Base-by-base conservation (phyloP, 2,329 filamentous ascomycete genomes). In the Fusarium liriodendri region DNA sequence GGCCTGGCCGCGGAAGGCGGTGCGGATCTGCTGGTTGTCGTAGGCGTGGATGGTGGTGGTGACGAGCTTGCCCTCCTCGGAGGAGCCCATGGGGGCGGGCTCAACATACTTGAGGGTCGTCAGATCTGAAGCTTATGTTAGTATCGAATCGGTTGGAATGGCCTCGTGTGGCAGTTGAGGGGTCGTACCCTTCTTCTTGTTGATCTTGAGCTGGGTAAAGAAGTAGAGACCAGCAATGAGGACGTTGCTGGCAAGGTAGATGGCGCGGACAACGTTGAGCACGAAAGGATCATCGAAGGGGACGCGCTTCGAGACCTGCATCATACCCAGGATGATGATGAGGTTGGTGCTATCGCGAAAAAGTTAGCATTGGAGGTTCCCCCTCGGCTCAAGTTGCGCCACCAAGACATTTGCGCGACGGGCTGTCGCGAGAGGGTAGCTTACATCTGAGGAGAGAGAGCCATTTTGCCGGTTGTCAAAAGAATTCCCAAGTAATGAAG, bases 101-200 rank as follows among this genome's bases (percentile, higher is more conserved):
- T 99, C 97, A 83, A 99, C 95, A 86, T 99, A 99, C 87, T 99
- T 98, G 82, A 99, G 92, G 4, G 97, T 98, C 27, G 95, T 98
- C 86, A 98, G 90, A 83, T 99, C 97, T 98, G 81, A n/a, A 7
- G 18, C 5, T 16, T 5, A 55, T 59, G 66, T 76, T 64, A 78
- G 73, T 32, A 67, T 59, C 38, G 55, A 11, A 16, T 27, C 37
- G 35, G 1, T 25, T 11, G 7, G 14, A 54, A 29, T 58, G 35
- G 27, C 42, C 22, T 66, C 38, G n/a, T 16, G 29, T 20, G 55
- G 62, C 27, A 35, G 40, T 16, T 45, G 38, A 27, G 50, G 59
- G 54, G 29, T 45, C 20, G 71, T 89, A 98, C 97, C 97, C 89
- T 97, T 98, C 91, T 98, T 98, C 86, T 93, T 93, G 87, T 97